phyloP scores from a whole-genome alignment of 768 basidiomycete species.

The Neoboletus subvelutipes region DNA sequence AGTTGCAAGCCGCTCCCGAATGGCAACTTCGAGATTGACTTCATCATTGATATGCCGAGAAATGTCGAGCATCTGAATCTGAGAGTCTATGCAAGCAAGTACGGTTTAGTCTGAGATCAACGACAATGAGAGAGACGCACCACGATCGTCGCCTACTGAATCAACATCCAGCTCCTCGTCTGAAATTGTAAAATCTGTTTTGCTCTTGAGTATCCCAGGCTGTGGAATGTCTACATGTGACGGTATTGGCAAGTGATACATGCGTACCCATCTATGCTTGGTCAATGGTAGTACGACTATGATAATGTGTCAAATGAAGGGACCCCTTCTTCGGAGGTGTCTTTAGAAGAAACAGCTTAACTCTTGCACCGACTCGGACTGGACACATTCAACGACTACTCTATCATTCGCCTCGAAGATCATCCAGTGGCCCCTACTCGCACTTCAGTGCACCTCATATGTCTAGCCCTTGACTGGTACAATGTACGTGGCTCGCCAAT shows the following conservation, averaged over 20 bases:
- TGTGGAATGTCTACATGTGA: slow-evolving; percentile 16
- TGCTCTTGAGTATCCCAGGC: slow-evolving; percentile 11
- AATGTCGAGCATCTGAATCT: slow-evolving; percentile 10
- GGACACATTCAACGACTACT: too few species aligned
- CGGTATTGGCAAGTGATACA: slow-evolving; percentile 21
- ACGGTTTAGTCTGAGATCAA: background rate
- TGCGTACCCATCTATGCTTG: slow-evolving; percentile 24
- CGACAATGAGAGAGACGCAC: slow-evolving; percentile 12
- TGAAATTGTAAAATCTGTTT: slow-evolving; percentile 4
- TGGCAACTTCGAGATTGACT: slow-evolving; percentile 42
- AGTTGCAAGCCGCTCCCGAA: slow-evolving; percentile 41
- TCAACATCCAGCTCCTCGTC: slow-evolving; percentile 13
- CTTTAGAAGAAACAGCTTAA: background rate
- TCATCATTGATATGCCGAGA: slow-evolving; percentile 35
- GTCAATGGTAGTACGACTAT: background rate
- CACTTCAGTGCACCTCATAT: background rate
- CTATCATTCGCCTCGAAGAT: background rate
- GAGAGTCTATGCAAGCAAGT: slow-evolving; percentile 13
- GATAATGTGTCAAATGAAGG: background rate
- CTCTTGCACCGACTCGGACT: background rate
- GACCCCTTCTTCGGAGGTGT: background rate
- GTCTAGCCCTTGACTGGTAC: background rate
- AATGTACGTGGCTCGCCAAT: background rate
- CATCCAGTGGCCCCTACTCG: background rate
- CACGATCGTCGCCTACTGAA: slow-evolving; percentile 11